phyloP scores from a whole-genome alignment of 116 monocot species.

The Phalaenopsis hybrid region DNA sequence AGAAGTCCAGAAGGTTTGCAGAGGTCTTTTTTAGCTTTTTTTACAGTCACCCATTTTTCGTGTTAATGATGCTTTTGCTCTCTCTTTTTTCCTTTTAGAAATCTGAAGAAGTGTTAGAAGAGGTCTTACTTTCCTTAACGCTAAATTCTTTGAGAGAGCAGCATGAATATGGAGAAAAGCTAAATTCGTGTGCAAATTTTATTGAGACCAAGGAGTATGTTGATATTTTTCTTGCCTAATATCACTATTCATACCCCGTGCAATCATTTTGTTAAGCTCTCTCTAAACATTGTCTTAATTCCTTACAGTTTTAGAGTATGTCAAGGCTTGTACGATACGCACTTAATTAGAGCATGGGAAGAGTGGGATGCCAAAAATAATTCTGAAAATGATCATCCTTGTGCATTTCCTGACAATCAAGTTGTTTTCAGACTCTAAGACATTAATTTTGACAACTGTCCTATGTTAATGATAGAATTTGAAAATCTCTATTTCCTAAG shows the following conservation, averaged over 20 bases:
- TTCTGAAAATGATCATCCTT: constrained; percentile 96
- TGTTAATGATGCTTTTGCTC: not conserved
- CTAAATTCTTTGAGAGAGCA: constrained; percentile 57
- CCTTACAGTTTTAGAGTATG: constrained; percentile 66
- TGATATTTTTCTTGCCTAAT: not conserved
- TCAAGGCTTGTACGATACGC: constrained; percentile 56
- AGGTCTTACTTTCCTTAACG: constrained; percentile 77
- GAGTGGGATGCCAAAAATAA: constrained; percentile 68
- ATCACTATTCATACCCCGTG: not conserved
- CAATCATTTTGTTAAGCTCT: not conserved
- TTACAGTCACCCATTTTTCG: not conserved
- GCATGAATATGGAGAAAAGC: constrained; percentile 15
- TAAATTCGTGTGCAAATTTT: constrained; percentile 59
- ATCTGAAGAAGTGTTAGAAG: constrained; percentile 93
- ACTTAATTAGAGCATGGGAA: constrained; percentile 79
- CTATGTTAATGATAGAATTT: not conserved
- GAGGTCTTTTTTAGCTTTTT: not conserved
- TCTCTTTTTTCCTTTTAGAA: constrained; percentile 39
- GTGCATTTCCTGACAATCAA: constrained; percentile 67
- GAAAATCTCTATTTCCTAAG: not conserved
- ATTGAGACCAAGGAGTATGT: constrained; percentile 85
- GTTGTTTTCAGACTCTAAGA: constrained; percentile 19
- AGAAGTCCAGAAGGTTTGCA: constrained; percentile 81
- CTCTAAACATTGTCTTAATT: not conserved
- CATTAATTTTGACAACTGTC: not conserved